Percentiles rank a stretch among this genome's conserved stretches.
Evolutionary conservation across 2,329 filamentous ascomycete genomes (phyloP).

Genomic region (Aureobasidium melanogenum): DNA sequence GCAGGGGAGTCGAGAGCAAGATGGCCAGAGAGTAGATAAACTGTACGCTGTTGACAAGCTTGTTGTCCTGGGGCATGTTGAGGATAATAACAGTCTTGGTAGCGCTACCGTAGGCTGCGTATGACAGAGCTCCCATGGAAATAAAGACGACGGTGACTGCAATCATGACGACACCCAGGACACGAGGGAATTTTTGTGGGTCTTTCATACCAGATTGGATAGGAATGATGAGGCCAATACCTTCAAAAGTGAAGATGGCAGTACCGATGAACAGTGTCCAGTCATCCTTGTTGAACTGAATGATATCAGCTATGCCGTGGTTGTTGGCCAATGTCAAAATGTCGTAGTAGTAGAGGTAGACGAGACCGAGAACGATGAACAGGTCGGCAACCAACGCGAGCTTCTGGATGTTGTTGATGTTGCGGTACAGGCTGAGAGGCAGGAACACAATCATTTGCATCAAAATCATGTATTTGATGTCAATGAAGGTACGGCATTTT

Average conservation of each 20-base stretch:
- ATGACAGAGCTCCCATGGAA: slow-evolving; percentile 84
- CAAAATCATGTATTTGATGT: slow-evolving; percentile 82
- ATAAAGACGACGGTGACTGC: slow-evolving; percentile 88
- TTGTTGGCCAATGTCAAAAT: slow-evolving; percentile 69
- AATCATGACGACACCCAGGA: slow-evolving; percentile 86
- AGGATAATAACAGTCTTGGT: slow-evolving; percentile 95
- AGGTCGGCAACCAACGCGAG: slow-evolving; percentile 88
- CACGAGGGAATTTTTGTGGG: slow-evolving; percentile 79
- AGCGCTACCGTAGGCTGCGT: slow-evolving; percentile 88
- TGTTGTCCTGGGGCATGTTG: slow-evolving; percentile 92
- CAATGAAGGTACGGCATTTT: slow-evolving; percentile 74
- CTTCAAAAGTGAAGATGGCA: slow-evolving; percentile 97
- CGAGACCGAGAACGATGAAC: slow-evolving; percentile 85
- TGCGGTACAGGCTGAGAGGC: slow-evolving; percentile 84
- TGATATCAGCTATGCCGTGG: slow-evolving; percentile 72
- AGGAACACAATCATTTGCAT: slow-evolving; percentile 95
- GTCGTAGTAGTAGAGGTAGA: slow-evolving; percentile 95
- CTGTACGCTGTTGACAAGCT: slow-evolving; percentile 90
- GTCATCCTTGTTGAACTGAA: slow-evolving; percentile 78
- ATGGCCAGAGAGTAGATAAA: slow-evolving; percentile 98
- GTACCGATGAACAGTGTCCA: slow-evolving; percentile 99
- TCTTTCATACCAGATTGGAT: slow-evolving; percentile 96
- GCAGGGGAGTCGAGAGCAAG: slow-evolving; percentile 83
- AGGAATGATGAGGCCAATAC: slow-evolving; percentile 93
- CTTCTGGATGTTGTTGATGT: slow-evolving; percentile 95